Evolutionary conservation across 352 stramenopile genomes (phyloP).

Genomic region (Phytophthora rubi): DNA sequence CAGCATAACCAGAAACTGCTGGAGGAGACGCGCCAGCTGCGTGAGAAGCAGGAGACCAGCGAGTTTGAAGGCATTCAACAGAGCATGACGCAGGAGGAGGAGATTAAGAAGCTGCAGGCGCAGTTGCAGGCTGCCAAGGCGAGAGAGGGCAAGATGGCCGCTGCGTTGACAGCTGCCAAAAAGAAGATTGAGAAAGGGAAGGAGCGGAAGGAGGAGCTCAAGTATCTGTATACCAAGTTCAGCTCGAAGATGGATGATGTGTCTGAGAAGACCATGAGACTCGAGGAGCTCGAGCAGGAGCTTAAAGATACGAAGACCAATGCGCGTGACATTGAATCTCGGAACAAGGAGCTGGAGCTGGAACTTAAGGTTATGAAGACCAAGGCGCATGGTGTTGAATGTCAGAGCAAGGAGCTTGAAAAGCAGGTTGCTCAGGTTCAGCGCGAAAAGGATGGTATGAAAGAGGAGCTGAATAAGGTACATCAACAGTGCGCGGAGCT

Average conservation of each 20-base stretch:
- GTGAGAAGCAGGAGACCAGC: constrained; percentile 30
- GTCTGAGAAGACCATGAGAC: constrained; percentile 44
- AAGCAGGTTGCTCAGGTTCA: constrained; percentile 36
- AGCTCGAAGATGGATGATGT: constrained; percentile 41
- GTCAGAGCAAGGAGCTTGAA: constrained; percentile 24
- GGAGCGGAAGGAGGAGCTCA: constrained; percentile 38
- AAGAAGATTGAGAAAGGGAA: constrained; percentile 25
- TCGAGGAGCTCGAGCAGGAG: constrained; percentile 47
- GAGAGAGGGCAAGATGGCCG: constrained; percentile 20
- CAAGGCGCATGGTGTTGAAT: background rate
- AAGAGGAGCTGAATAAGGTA: constrained; percentile 28
- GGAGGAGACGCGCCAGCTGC: constrained; percentile 24
- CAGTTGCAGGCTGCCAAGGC: constrained; percentile 34
- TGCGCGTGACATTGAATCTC: background rate
- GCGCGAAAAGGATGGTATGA: constrained; percentile 13
- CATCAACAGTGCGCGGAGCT: constrained; percentile 33
- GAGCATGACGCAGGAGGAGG: constrained; percentile 24
- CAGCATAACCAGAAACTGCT: constrained; percentile 16
- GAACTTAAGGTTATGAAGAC: constrained; percentile 25
- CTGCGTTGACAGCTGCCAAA: constrained; percentile 11
- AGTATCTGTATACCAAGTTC: constrained; percentile 48
- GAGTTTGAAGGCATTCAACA: constrained; percentile 30
- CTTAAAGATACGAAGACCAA: constrained; percentile 17
- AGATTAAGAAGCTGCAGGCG: constrained; percentile 40
- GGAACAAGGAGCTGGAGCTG: constrained; percentile 1